A percentile compares a stretch with the other conserved stretches of the same genome.
Evolutionary conservation across 202 grass and related monocot genomes (phyloP).

Genomic region (Bolboschoenoplectus hybrid): DNA sequence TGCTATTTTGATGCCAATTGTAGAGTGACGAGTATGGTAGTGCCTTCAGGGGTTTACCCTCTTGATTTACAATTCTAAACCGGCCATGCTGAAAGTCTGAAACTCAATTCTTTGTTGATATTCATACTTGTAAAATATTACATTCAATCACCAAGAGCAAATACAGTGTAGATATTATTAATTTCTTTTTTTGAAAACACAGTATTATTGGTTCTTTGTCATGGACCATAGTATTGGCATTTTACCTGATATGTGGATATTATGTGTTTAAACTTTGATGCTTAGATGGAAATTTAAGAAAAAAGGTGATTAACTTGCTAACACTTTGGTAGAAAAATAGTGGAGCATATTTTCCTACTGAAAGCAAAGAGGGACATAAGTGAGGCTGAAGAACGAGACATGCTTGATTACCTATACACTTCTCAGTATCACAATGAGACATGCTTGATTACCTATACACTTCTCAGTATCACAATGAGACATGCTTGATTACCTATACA

Average conservation of each 20-base stretch:
- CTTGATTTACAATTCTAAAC: not conserved
- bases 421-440: conserved; percentile 88
- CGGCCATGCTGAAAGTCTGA: not conserved
- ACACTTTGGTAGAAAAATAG: conserved; percentile 67
- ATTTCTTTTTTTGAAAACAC: too few relatives aligned
- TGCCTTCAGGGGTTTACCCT: not conserved
- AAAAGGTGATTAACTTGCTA: conserved; percentile 37
- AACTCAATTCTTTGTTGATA: not conserved
- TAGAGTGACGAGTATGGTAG: not conserved
- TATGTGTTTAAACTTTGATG: not conserved
- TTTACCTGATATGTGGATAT: not conserved
- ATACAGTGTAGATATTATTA: not conserved
- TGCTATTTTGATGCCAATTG: conserved; percentile 3
- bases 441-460: conserved; percentile 88
- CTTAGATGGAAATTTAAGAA: conserved; percentile 33
- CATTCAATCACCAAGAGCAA: not conserved
- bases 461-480: conserved; percentile 96
- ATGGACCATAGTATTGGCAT: too few relatives aligned
- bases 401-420: conserved; percentile 87
- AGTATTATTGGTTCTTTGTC: too few relatives aligned
- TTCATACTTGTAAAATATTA: too few relatives aligned
- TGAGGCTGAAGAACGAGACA: conserved; percentile 75
- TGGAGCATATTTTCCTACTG: conserved; percentile 90
- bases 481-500: conserved; percentile 81
- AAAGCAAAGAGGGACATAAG: conserved; percentile 63